Base-by-base conservation (phyloP, 805 yeast species). In the Candida tammaniensis region DNA sequence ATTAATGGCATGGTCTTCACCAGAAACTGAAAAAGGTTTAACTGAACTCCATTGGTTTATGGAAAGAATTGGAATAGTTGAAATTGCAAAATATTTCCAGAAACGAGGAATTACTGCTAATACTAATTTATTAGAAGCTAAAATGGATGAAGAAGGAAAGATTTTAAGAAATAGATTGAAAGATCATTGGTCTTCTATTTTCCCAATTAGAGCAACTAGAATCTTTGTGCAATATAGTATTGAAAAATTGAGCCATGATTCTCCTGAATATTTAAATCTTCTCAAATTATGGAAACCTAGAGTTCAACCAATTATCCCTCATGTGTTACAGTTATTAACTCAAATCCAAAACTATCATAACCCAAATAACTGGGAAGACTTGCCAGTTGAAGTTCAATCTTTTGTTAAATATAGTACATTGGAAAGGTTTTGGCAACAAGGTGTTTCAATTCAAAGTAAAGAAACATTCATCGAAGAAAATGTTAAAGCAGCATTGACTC, bases 391-490 rank as follows among this genome's bases (percentile, higher is more conserved):
- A 37, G 98, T 93, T 1, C 96, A 86, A 55, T 72, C 91, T 1
- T 91, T 94, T 66, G 96, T 91, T n/a, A 75, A 76, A 44, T 82
- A 86, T 49, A 82, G 94, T 40, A 83, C 94, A 31, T 79, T 82
- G 54, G 99, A 93, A 63, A 71, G 98, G 50, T 93, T 93, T 57
- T 93, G 99, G 99, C 98, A 94, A 54, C 95, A 88, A 41, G 98
- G 98, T 12, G 94, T 95, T 15, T 86, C 96, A 1, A 84, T 86
- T 38, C 95, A 93, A 59, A 80, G 95, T 2, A 83, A 86, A 50
- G 98, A 93, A 54, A 88, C 93, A 21, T 94, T 93, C 47, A 82
- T 93, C 43, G 95, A 86, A 54, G 98, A 93, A 54, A 88, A 81
- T 50, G 95, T 86, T 38, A 87, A 84, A 54, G 98, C 98, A 0